Evolutionary conservation across 1,284 basidiomycete genomes (phyloP), one percentile per base, ranked within the genome.

Genomic region (Phaffia rhodozyma): DNA sequence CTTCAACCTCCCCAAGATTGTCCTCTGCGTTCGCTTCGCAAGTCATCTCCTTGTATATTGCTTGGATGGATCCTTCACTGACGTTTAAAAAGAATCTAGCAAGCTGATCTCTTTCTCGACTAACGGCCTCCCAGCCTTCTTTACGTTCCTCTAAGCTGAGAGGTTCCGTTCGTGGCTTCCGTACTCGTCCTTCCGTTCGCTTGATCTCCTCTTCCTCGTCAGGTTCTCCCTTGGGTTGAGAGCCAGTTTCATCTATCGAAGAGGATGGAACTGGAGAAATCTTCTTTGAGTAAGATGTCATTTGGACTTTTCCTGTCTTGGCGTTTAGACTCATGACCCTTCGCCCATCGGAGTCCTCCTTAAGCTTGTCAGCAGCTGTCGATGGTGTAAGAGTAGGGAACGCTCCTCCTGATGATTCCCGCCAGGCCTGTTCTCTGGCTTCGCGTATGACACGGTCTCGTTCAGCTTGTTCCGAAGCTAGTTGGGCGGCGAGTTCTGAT

Each of bases 251-350:
- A 18, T 55, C 52, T 16, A 11, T 43, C 13, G 38, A 34, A 34
- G 32, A 43, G 13, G 38, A 43, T 43, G 38, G 38, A 16, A 43
- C 13, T 7, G 38, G 38, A 11, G 38, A 43, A 43, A 43, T 4
- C 13, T 27, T 25, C 29, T 60, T 60, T 30, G 52, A 25, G n/a
- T 49, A 60, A 13, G 58, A 49, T 43, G 48, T 60, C 58, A 60
- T 60, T 29, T 60, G 48, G 32, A 55, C 54, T 21, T 52, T 56
- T 20, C 63, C 63, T n/a, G 63, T 65, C 49, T 65, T 65, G 11
- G 58, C 27, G 55, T 65, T 65, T 34, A 65, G 48, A 50, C 58
- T 60, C 58, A 65, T 59, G 43, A 65, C 58, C 23, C 55, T 61
- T 32, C 59, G 32, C 30, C 58, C 34, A 18, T 43, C 38, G 13